Base-by-base conservation (phyloP, 129 eudicot species). In the Oenanthe sinensis region DNA sequence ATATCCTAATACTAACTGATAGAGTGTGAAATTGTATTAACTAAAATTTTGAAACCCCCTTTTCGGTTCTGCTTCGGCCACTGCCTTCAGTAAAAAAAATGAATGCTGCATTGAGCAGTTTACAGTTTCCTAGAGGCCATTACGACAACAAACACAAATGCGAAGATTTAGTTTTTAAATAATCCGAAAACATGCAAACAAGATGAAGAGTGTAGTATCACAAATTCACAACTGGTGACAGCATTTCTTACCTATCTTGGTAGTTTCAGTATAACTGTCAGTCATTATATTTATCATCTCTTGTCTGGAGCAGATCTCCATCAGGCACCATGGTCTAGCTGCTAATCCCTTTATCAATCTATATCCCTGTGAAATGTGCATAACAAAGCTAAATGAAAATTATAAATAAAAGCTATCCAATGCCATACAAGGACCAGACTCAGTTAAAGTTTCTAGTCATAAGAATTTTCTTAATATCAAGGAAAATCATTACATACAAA, bases 291-390 rank as follows among this genome's bases (percentile, higher is more conserved):
- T 87, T 79, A 95, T 90, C 69, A 95, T 88, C 89, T 95, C 96
- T 74, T 84, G 90, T 83, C 91, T 87, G 30, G 97, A 90, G 85
- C 93, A 84, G 44, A 95, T 89, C 84, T 95, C 98, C 86, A 88
- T 82, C 84, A 91, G 80, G 82, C 84, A 91, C 97, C 97, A 95
- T 43, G 97, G 87, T 82, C 98, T 91, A 83, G 88, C 86, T 84
- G 84, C 93, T 83, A 95, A 78, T 52, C 96, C 96, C 68, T 89
- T 70, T 82, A 88, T 85, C 85, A 95, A 82, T 84, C 92, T 88
- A 78, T 91, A 91, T 39, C 89, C 93, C 98, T 94, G 88, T 46
- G 60, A 78, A 54, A 65, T 33, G 77, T 80, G 48, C 55, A 76
- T 22, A 77, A 83, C 46, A 52, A 48, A 28, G 70, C 26, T 68